phyloP scores from a whole-genome alignment of 1,284 basidiomycete species.

The Ceratobasidium sp. region DNA sequence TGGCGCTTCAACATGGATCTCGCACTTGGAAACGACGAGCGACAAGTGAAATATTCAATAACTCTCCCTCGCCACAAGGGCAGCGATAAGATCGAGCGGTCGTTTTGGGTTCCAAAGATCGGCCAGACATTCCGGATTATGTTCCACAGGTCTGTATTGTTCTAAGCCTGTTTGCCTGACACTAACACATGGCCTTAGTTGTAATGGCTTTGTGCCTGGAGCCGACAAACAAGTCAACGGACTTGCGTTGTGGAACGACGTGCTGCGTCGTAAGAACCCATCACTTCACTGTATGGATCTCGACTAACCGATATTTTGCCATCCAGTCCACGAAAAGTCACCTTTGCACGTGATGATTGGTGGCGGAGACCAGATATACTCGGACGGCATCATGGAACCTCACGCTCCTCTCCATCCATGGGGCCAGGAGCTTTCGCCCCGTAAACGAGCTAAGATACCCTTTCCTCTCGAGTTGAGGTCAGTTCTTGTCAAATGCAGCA shows the following conservation, averaged over 20 bases:
- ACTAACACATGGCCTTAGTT: background rate
- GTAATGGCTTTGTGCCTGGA: slow-evolving; percentile 33
- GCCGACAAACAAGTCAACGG: slow-evolving; percentile 36
- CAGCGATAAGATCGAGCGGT: slow-evolving; percentile 26
- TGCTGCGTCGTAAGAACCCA: slow-evolving; percentile 8
- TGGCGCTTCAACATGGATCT: slow-evolving; percentile 32
- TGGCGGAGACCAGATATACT: slow-evolving; percentile 36
- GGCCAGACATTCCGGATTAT: slow-evolving; percentile 30
- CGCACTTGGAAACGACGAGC: slow-evolving; percentile 20
- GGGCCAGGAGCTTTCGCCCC: slow-evolving; percentile 29
- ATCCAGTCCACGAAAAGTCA: slow-evolving; percentile 20
- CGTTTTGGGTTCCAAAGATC: slow-evolving; percentile 31
- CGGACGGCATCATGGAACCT: slow-evolving; percentile 26
- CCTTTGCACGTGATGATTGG: slow-evolving; percentile 36
- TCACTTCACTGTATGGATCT: background rate
- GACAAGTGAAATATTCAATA: slow-evolving; percentile 24
- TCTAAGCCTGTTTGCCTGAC: no score
- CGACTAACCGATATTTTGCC: background rate
- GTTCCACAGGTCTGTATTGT: slow-evolving; percentile 24
- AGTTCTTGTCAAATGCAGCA: background rate
- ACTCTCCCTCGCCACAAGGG: background rate
- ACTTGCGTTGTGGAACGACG: slow-evolving; percentile 33
- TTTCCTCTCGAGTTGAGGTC: slow-evolving; percentile 32
- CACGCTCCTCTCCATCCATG: slow-evolving; percentile 30
- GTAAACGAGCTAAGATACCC: slow-evolving; percentile 23